A percentile compares a stretch with the other conserved stretches of the same genome.
Conservation (phyloP, 768 basidiomycete species). For the Steccherinum ochraceum region DNA sequence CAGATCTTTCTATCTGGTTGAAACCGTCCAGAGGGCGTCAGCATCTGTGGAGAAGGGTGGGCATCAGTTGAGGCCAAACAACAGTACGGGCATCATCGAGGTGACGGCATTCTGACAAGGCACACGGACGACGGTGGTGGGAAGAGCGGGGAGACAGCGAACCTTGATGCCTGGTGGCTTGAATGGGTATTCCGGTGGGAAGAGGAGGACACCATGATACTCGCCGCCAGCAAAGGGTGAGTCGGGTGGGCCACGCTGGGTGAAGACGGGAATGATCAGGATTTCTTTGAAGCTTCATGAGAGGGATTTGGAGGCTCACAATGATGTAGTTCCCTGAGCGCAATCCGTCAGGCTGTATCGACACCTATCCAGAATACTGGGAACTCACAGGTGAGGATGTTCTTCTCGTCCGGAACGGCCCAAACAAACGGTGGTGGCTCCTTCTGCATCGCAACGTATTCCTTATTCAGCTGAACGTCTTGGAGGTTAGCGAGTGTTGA, state of each 20-base stretch:
- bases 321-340: slow-evolving; percentile 88
- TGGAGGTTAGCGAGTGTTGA: slow-evolving; percentile 2
- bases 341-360: slow-evolving; percentile 4
- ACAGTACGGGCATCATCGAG: slow-evolving; percentile 7
- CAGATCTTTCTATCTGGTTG: slow-evolving; percentile 93
- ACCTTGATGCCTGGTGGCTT: slow-evolving; percentile 97
- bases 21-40: slow-evolving; percentile 87
- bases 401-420: slow-evolving; percentile 96
- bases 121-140: background rate
- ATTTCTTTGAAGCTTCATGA: too few species aligned
- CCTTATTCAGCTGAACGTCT: slow-evolving; percentile 76
- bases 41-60: slow-evolving; percentile 51
- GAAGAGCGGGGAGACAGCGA: slow-evolving; percentile 10
- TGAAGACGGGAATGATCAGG: too few species aligned
- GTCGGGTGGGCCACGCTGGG: slow-evolving; percentile 88
- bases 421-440: slow-evolving; percentile 95
- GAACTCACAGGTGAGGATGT: slow-evolving; percentile 85
- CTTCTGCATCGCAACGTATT: slow-evolving; percentile 87
- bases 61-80: slow-evolving; percentile 5
- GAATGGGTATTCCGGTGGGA: slow-evolving; percentile 93
- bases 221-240: slow-evolving; percentile 89
- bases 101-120: background rate
- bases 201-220: slow-evolving; percentile 88
- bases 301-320: slow-evolving; percentile 55
- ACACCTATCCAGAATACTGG: too few species aligned